These are phyloP conservation scores for Vigna mungo DNA, from an alignment of 306 rosid species.

Conservation along the genomic window DNA sequence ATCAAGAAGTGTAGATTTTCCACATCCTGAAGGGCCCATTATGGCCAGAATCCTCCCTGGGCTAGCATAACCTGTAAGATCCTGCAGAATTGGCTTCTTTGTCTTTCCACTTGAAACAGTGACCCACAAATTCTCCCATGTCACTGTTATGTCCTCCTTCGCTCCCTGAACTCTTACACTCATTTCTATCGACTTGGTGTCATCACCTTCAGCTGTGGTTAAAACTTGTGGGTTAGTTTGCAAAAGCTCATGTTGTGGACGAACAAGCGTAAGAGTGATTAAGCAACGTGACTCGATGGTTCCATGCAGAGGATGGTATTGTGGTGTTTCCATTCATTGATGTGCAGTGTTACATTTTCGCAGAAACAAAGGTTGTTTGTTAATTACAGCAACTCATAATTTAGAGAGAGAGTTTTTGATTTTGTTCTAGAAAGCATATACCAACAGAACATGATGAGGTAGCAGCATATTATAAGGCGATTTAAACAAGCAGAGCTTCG, in stretches of 20 bases:
- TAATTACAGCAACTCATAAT: too few species aligned
- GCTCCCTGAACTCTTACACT: conserved; percentile 7
- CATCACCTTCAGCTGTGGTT: conserved; percentile 16
- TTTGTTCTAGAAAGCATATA: neutral
- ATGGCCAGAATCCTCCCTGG: conserved; percentile 73
- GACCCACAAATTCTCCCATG: conserved; percentile 69
- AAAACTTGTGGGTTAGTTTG: neutral
- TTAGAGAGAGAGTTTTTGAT: too few species aligned
- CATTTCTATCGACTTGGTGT: conserved; percentile 13
- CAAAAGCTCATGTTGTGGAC: conserved; percentile 10
- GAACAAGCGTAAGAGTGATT: neutral
- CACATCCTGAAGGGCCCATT: conserved; percentile 88
- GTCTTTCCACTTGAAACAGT: conserved; percentile 50
- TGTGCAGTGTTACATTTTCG: too few species aligned
- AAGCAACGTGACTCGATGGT: too few species aligned
- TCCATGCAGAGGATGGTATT: too few species aligned
- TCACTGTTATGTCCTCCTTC: conserved; percentile 46
- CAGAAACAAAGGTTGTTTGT: too few species aligned
- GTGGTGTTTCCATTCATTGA: too few species aligned
- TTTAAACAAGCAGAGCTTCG: conserved; percentile 30
- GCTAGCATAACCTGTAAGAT: conserved; percentile 58
- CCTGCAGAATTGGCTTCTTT: conserved; percentile 57
- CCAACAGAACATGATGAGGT: neutral
- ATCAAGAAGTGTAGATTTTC: conserved; percentile 85
- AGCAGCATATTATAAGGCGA: conserved; percentile 1